Base-by-base conservation (phyloP, 371 early-diverging fungal genomes). In the Mucor mucedo region DNA sequence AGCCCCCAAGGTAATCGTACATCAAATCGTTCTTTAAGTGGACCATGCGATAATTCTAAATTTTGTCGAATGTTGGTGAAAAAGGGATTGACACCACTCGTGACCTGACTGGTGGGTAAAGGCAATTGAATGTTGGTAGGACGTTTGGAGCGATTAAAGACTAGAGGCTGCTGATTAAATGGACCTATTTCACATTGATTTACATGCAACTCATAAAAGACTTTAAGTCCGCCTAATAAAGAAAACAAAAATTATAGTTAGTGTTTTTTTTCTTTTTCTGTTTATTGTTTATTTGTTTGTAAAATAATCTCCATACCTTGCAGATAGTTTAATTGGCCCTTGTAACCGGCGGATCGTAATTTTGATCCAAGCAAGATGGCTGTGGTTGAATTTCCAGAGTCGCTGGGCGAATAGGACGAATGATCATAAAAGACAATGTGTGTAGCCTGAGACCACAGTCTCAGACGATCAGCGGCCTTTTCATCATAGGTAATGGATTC, bases 401-500 rank as follows among this genome's bases (percentile, higher is more conserved):
- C 77, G 27, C 58, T 65, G 3, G 81, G 66, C n/a, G 48, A 29
- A n/a, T 68, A 50, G 2, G 80, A 72, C 6, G 70, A 55, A 44
- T 74, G 79, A 54, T 83, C 86, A 56, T 82, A 83, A 30, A 86
- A 57, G 2, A 86, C 66, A 55, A 86, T 78, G 35, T 79, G 65
- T 3, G 66, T 50, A 38, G 69, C 74, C 40, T 55, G 52, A 16
- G 56, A 42, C 82, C 83, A 84, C n/a, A 71, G 56, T 28, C 68
- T 63, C 27, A 85, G 71, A 2, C 57, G 39, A 5, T 67, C 49
- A 2, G 65, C 57, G 3, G 68, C 56, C 33, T 79, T 70, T 3
- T 62, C 66, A 14, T 74, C 71, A 28, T 65, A 63, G 5, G 60
- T 72, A 3, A 85, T 44, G 2, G 76, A 69, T 27, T 78, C 79